phyloP scores from a whole-genome alignment of 179 eudicot species.

The Gypsophila paniculata region DNA sequence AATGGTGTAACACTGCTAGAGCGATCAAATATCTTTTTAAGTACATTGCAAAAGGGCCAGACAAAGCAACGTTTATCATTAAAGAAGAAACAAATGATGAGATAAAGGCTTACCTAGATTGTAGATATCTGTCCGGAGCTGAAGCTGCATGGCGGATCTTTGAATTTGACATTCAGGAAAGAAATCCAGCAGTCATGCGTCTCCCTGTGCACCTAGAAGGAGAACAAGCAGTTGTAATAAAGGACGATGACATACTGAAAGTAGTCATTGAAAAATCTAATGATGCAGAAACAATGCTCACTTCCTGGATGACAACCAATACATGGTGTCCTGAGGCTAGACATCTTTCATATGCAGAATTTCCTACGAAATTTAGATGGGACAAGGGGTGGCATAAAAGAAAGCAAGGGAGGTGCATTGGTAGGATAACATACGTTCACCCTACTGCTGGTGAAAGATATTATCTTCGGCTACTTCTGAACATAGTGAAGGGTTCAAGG shows the following conservation, averaged over 20 bases:
- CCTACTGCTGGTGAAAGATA: slow-evolving; percentile 15
- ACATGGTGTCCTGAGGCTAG: not conserved
- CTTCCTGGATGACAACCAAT: slow-evolving; percentile 10
- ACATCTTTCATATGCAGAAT: slow-evolving; percentile 4
- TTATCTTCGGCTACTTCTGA: not conserved
- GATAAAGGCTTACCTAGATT: not conserved
- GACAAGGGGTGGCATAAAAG: not conserved
- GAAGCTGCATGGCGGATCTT: not conserved
- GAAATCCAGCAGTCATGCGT: not conserved
- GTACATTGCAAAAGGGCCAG: not conserved
- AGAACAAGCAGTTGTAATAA: not conserved
- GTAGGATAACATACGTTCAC: slow-evolving; percentile 12
- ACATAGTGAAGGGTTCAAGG: slow-evolving; percentile 1
- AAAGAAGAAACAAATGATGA: not conserved
- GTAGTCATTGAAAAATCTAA: not conserved
- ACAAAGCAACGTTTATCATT: not conserved
- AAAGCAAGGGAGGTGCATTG: not conserved
- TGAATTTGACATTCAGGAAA: not conserved
- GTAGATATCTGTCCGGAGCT: not conserved
- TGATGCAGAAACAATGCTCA: not conserved
- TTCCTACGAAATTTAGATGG: slow-evolving; percentile 5
- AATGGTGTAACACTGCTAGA: not conserved
- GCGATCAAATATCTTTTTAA: not conserved
- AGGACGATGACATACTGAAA: not conserved
- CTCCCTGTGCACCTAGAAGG: not conserved